Evolutionary conservation across 768 basidiomycete genomes (phyloP), one percentile per base, ranked within the genome.

Genomic region (Tricholoma furcatifolium): DNA sequence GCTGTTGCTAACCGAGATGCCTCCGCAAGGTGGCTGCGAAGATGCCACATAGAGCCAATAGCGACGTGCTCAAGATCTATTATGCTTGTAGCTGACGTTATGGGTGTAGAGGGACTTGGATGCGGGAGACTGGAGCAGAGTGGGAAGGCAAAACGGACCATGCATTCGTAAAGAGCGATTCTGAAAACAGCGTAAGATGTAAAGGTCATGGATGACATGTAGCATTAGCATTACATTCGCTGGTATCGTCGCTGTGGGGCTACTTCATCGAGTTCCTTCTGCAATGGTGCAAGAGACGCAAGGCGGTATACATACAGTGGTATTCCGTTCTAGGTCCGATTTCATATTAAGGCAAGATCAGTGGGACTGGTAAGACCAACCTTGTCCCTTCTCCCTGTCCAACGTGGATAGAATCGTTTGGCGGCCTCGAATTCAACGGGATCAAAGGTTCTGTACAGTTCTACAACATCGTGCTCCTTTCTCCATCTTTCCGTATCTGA

Each of bases 351-450:
- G 35, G 47, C 4, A 15, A 24, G 32, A 10, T 42, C 31, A 23
- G 17, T 47, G 47, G 20, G 15, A 27, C 35, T 36, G 24, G n/a
- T 45, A 50, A 40, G 30, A 57, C 72, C 2, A 58, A 85, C 89
- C 73, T 87, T 88, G 65, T 91, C 86, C 57, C 88, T 72, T 41
- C 85, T 74, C 0, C 90, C 91, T 0, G 88, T 91, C 88, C 88
- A 92, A 30, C 86, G 77, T 1, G 90, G 88, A 68, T 92, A 93
- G 55, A 84, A 87, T 46, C 76, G 71, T 60, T 79, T 78, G 0
- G 84, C 65, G 9, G 63, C 61, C 63, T 85, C 81, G 49, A 91
- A 75, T 57, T 91, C 91, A 7, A 75, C 75, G 0, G 70, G 47
- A 18, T 78, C 76, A 57, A 90, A 85, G 2, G 74, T 73, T 5